Evolutionary conservation across 2,329 filamentous ascomycete genomes (phyloP).

Genomic region (Ceratocystis harringtonii): DNA sequence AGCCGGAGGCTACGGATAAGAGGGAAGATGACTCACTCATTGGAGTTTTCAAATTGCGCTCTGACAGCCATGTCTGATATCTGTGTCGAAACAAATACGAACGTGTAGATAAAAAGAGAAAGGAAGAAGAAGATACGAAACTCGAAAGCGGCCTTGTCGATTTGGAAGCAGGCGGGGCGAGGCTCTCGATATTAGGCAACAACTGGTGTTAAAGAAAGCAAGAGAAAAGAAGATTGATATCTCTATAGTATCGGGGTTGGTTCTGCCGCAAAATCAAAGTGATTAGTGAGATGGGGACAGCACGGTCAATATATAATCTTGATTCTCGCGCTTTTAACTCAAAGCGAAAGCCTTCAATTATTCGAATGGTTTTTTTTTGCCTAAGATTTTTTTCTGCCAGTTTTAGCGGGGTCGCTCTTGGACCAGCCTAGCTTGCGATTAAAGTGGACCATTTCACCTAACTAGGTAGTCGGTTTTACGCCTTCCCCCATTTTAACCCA

Average conservation of each 20-base stretch:
- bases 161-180: not conserved
- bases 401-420: conserved; percentile 8
- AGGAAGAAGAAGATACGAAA: not conserved
- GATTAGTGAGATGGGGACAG: not conserved
- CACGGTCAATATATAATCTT: not conserved
- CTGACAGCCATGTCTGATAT: conserved; percentile 45
- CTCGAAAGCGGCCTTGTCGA: not conserved
- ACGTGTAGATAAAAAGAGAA: not conserved
- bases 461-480: not conserved
- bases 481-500: not conserved
- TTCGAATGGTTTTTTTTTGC: not conserved
- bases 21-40: conserved; percentile 48
- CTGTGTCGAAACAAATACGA: not conserved
- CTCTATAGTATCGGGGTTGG: not conserved
- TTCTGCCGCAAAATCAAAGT: not conserved
- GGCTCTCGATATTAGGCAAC: not conserved
- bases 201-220: not conserved
- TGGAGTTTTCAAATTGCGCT: conserved; percentile 76
- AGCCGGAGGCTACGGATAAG: not conserved
- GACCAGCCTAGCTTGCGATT: not conserved
- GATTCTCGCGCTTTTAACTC: too few relatives aligned
- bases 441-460: not conserved
- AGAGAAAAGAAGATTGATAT: not conserved
- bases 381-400: conserved; percentile 8
- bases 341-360: not conserved